Evolutionary conservation across 306 rosid species (phyloP).

Genomic region (Quercus dentata): DNA sequence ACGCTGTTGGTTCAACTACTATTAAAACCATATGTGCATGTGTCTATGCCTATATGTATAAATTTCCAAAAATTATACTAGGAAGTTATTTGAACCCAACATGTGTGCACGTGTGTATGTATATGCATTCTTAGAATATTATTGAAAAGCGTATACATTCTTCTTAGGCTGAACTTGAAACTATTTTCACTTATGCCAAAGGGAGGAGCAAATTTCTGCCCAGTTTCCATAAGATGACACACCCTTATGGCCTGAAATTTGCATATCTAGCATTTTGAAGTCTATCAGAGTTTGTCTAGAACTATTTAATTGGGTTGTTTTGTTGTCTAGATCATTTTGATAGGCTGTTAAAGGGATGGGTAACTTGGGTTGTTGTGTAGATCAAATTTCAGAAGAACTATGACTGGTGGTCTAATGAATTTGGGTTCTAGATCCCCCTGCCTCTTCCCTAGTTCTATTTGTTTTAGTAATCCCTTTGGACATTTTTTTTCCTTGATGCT

Average conservation of each 20-base stretch:
- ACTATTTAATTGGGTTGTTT: background rate
- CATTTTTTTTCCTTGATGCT: background rate
- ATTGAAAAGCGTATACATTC: too few species aligned
- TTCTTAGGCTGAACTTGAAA: too few species aligned
- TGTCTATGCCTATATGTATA: too few species aligned
- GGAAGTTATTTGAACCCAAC: too few species aligned
- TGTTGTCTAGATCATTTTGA: too few species aligned
- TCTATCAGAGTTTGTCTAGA: background rate
- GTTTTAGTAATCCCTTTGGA: background rate
- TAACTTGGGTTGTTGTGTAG: background rate
- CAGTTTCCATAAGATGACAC: background rate
- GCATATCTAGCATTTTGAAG: background rate
- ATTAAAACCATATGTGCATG: too few species aligned
- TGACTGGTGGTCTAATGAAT: background rate
- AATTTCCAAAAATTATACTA: too few species aligned
- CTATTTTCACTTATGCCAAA: too few species aligned
- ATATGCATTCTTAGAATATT: too few species aligned
- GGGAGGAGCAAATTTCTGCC: too few species aligned
- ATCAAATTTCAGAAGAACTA: background rate
- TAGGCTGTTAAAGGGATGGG: background rate
- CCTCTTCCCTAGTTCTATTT: background rate
- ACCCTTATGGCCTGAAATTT: background rate
- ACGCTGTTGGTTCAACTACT: too few species aligned
- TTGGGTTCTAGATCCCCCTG: background rate
- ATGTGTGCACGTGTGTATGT: too few species aligned